Evolutionary conservation across 805 yeast species (phyloP), one percentile per base, ranked within the genome.

Genomic region (Spathaspora girioi): DNA sequence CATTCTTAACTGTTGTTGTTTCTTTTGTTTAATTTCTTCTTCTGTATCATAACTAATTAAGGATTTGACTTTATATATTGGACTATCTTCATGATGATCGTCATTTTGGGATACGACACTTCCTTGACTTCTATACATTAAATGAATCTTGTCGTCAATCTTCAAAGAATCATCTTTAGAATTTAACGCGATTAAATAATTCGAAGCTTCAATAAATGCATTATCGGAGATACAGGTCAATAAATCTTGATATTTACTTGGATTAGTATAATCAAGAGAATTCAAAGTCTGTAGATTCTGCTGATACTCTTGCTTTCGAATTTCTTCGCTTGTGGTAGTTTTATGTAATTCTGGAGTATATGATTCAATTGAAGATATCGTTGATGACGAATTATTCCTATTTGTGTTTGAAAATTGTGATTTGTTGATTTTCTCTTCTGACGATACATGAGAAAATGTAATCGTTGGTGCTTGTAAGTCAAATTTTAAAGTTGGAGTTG

Each of bases 31-130:
- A n/a, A n/a, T 42, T n/a, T 69, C 72, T 23, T 65, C 70, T 8
- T 63, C 71, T 31, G 68, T 72, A 43, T 62, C 61, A 54, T 68
- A 64, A 38, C 70, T 69, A 27, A 74, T 66, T 51, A 74, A 58
- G 23, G 73, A 67, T 52, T 70, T 70, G n/a, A 74, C 77, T 54
- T 71, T 72, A 61, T 73, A 73, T 15, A 71, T 70, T 38, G 54
- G 59, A 43, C 57, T 58, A 18, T 46, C 46, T 19, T 46, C 46
- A 29, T 44, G 18, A 5, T 43, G 35, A n/a, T 41, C 45, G 7
- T 17, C 40, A 19, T 46, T 50, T 17, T 35, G 40, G 3, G 26
- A 23, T 23, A 23, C 26, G 26, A 23, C 6, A 23, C 26, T 23
- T 23, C 38, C 38, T 47, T 64, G 70, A 23, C 65, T 56, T 27